Base-by-base conservation (phyloP, 108 stramenopile species). In the Stephanodiscus triporus region DNA sequence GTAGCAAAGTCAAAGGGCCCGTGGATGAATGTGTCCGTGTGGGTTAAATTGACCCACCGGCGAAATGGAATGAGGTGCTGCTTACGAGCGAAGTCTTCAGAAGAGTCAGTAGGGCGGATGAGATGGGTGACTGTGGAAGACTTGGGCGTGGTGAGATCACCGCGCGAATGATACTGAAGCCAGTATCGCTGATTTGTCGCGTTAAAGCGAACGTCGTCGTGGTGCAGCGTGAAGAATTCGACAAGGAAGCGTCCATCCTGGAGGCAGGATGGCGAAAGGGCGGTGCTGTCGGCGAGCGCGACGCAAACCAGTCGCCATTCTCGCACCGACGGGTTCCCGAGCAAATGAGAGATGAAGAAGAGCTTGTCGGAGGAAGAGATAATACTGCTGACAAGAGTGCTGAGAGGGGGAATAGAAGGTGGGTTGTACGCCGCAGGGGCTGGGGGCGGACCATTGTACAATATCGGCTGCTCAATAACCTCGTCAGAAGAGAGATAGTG, bases 1-100 rank as follows among this genome's bases (percentile, higher is more conserved):
- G 55, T 57, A 34, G 68, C 55, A 56, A 69, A 69, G n/a, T 69
- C 24, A 32, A 69, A 69, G 17, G 68, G 55, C 7, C 68, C 68
- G 38, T 69, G 68, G 37, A 69, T 57, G 38, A 19, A 69, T 36
- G 68, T 69, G 29, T 22, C 20, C 1, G 3, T 5, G 37, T 69
- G 53, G 16, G 55, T 30, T 6, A 69, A 38, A 34, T 24, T 57
- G 20, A 69, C 32, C 68, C n/a, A 57, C 5, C 19, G 54, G 36
- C 68, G 38, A 6, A 6, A 56, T 19, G 68, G 50, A 13, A 53
- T 27, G 11, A 54, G n/a, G n/a, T n/a, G 3, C 24, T 56, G 36
- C 9, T 19, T n/a, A 19, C 48, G 48, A 34, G 48, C 6, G 19
- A 3, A 2, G 6, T 16, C 16, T 6, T 49, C 19, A 6, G 48